Conservation (phyloP, 768 basidiomycete genomes). For the Leccinum rimulosum region DNA sequence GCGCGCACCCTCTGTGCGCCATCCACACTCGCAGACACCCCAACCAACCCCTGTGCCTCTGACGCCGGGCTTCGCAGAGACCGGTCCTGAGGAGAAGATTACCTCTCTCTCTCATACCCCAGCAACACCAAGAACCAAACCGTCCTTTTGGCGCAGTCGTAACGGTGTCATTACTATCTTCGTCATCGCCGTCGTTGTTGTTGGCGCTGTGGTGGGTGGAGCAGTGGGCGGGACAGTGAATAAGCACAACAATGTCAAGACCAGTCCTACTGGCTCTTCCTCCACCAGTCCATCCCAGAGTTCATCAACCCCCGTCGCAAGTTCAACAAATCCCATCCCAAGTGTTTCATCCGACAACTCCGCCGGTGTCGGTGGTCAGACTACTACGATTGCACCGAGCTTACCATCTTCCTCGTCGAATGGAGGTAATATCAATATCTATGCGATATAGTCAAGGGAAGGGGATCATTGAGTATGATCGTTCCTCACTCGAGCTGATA, state of each 20-base stretch:
- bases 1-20: constrained; percentile 22
- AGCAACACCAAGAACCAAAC: background rate
- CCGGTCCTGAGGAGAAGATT: constrained; percentile 14
- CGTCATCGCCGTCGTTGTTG: constrained; percentile 38
- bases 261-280: background rate
- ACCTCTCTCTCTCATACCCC: background rate
- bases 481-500: too few species aligned
- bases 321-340: too few species aligned
- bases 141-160: constrained; percentile 49
- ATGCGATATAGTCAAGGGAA: background rate
- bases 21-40: constrained; percentile 8
- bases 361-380: background rate
- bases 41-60: constrained; percentile 14
- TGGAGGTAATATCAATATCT: background rate
- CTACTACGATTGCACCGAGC: background rate
- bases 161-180: constrained; percentile 42
- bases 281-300: too few species aligned
- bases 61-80: constrained; percentile 11
- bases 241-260: constrained; percentile 13
- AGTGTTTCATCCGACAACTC: background rate
- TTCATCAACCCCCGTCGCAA: background rate
- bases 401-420: background rate
- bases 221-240: constrained; percentile 51
- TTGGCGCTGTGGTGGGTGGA: constrained; percentile 56
- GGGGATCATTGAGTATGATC: background rate